These are phyloP conservation scores for Eucalyptus marginata DNA, from an alignment of 345 rosid genomes.

Conservation along the genomic window DNA sequence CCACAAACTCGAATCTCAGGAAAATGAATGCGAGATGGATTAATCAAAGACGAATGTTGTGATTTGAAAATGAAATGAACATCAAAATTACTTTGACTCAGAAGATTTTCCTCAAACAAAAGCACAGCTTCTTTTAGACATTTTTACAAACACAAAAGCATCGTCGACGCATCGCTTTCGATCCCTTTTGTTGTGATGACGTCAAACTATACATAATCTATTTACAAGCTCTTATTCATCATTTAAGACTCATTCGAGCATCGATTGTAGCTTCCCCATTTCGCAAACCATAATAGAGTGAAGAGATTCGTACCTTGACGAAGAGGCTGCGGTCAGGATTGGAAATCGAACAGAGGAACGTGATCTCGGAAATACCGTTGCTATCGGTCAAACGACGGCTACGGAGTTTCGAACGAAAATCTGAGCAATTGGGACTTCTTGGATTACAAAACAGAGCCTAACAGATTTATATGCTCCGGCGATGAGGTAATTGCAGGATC, in stretches of 20 bases:
- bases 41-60: not conserved
- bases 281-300: not conserved
- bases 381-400: not conserved
- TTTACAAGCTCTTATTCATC: not conserved
- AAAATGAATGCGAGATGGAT: not conserved
- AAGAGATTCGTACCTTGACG: not conserved
- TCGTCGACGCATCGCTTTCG: not conserved
- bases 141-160: not conserved
- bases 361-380: not conserved
- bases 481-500: not conserved
- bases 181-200: not conserved
- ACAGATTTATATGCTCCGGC: too few species aligned
- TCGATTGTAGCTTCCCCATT: rapidly evolving
- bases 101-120: not conserved
- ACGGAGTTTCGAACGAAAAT: not conserved
- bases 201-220: not conserved
- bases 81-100: too few species aligned
- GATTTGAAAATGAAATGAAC: not conserved
- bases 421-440: not conserved
- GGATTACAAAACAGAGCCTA: not conserved
- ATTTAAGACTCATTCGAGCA: not conserved
- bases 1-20: not conserved
- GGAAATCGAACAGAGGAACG: not conserved
- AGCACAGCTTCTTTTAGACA: not conserved
- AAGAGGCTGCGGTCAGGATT: not conserved